Evolutionary conservation across 805 yeast genomes (phyloP).

Genomic region (Candida ovalis): DNA sequence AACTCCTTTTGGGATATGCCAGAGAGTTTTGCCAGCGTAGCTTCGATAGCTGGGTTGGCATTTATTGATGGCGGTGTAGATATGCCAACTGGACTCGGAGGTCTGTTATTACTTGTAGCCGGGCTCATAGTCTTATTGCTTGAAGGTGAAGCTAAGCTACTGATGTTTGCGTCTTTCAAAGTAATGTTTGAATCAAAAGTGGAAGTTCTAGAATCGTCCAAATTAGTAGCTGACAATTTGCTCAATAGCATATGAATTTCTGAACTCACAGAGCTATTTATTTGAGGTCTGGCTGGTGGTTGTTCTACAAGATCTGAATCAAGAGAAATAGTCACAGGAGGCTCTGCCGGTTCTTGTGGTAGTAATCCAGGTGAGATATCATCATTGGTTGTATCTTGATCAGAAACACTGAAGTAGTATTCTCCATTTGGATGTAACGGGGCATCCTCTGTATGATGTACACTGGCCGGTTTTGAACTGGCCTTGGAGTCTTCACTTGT

Average conservation of each 20-base stretch:
- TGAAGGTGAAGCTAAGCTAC: not conserved
- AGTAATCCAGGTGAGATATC: slow-evolving; percentile 10
- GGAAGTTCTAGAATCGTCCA: slow-evolving; percentile 9
- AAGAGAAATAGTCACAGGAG: not conserved
- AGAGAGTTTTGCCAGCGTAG: slow-evolving; percentile 2
- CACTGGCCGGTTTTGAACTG: not conserved
- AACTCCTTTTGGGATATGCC: not conserved
- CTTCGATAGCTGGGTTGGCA: not conserved
- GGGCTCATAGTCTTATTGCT: not conserved
- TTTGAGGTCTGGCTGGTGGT: not conserved
- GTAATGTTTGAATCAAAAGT: slow-evolving; percentile 15
- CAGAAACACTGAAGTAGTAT: slow-evolving; percentile 10
- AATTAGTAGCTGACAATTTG: not conserved
- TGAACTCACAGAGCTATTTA: slow-evolving; percentile 6
- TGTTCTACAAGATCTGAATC: not conserved
- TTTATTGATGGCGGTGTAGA: not conserved
- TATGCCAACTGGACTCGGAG: not conserved
- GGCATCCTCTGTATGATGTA: slow-evolving; percentile 2
- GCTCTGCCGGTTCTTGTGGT: slow-evolving; percentile 4
- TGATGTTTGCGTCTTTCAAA: slow-evolving; percentile 3
- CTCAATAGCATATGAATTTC: slow-evolving; percentile 12
- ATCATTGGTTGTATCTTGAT: slow-evolving; percentile 16
- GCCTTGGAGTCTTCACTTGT: slow-evolving; percentile 1
- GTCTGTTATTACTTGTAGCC: not conserved
- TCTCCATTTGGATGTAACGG: slow-evolving; percentile 7